Evolutionary conservation across 2,329 filamentous ascomycete genomes (phyloP).

Genomic region (Diaporthe ampelina): DNA sequence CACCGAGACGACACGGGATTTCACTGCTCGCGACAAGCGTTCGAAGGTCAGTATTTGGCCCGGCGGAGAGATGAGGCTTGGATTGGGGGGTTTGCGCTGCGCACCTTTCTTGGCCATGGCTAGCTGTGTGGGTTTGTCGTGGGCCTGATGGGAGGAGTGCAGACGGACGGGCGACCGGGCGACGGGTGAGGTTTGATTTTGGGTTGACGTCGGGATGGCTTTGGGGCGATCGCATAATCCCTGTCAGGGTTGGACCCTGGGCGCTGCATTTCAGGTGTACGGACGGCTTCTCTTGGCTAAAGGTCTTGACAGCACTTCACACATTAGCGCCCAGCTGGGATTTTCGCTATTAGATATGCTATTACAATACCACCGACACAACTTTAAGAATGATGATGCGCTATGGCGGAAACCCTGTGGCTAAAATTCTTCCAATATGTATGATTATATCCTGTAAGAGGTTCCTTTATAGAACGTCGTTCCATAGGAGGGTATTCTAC

Average conservation of each 20-base stretch:
- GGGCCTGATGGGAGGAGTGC: slow-evolving; percentile 3
- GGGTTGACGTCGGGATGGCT: slow-evolving; percentile 9
- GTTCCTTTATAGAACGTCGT: no score
- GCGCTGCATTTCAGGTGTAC: neutral
- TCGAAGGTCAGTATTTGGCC: neutral
- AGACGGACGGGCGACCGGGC: neutral
- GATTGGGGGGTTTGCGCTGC: neutral
- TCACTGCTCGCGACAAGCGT: slow-evolving; percentile 67
- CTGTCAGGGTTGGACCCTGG: slow-evolving; percentile 22
- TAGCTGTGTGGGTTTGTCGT: slow-evolving; percentile 27
- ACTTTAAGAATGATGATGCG: no score
- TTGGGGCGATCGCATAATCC: neutral
- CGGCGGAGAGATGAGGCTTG: neutral
- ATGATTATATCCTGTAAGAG: no score
- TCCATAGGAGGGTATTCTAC: no score
- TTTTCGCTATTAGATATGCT: no score
- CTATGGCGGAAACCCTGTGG: no score
- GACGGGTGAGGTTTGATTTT: slow-evolving; percentile 23
- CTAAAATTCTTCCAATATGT: no score
- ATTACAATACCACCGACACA: no score
- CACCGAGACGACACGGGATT: slow-evolving; percentile 92
- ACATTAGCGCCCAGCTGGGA: neutral
- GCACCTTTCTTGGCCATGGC: slow-evolving; percentile 56
- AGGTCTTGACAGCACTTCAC: neutral
- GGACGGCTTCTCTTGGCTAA: neutral